Conservation (phyloP, 495 filamentous ascomycete genomes). For the Endocarpon pusillum region DNA sequence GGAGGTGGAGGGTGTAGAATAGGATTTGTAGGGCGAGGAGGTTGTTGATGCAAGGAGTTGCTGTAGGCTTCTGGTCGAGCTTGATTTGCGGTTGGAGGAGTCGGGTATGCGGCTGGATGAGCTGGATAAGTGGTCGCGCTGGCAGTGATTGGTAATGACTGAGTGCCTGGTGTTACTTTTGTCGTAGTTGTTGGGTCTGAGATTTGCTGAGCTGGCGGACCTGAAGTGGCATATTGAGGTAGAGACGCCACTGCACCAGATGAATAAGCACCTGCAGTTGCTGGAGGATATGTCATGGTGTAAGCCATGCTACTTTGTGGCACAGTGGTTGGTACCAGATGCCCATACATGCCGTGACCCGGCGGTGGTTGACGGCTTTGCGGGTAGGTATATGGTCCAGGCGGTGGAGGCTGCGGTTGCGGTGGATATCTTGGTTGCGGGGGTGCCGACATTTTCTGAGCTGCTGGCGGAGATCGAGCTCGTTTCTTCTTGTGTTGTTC, state of each 20-base stretch:
- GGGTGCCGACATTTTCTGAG: not conserved
- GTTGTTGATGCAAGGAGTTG: no score
- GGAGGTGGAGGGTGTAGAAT: no score
- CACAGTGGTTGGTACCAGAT: not conserved
- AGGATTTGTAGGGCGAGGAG: no score
- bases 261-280: not conserved
- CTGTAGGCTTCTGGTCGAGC: no score
- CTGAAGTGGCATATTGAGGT: not conserved
- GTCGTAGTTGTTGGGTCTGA: not conserved
- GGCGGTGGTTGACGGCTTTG: not conserved
- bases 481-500: not conserved
- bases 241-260: not conserved
- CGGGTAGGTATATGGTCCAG: not conserved
- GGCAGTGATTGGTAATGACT: no score
- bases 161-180: not conserved
- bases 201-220: no score
- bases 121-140: no score
- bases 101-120: no score
- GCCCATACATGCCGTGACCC: not conserved
- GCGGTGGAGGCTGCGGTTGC: not conserved
- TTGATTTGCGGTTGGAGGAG: no score
- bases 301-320: not conserved
- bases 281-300: not conserved
- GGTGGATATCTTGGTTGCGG: not conserved
- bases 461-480: not conserved